phyloP scores from a whole-genome alignment of 2,329 filamentous ascomycete species.

The Cercospora beticola region DNA sequence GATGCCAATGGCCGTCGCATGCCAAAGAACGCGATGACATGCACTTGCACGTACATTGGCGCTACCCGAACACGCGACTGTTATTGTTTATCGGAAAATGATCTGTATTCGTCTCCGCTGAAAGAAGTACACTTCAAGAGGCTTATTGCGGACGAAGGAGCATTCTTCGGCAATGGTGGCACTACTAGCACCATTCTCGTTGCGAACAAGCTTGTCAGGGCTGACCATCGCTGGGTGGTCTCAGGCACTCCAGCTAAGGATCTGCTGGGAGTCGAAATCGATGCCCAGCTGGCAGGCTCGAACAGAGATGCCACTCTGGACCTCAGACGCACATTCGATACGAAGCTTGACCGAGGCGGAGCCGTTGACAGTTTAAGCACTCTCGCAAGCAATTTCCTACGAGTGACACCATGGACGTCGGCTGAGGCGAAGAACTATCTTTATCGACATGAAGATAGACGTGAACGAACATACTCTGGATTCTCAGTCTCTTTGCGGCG shows the following conservation, averaged over 20 bases:
- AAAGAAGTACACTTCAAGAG: slow-evolving; percentile 77
- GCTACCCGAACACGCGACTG: slow-evolving; percentile 47
- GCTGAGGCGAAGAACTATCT: slow-evolving; percentile 64
- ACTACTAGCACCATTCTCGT: slow-evolving; percentile 59
- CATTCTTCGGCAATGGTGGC: slow-evolving; percentile 74
- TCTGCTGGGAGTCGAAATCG: slow-evolving; percentile 71
- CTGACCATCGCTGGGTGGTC: slow-evolving; percentile 81
- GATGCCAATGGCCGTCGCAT: slow-evolving; percentile 47
- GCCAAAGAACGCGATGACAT: slow-evolving; percentile 30
- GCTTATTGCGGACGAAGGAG: slow-evolving; percentile 89
- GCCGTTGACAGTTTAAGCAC: slow-evolving; percentile 61
- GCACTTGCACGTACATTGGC: slow-evolving; percentile 47
- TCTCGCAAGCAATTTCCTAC: slow-evolving; percentile 69
- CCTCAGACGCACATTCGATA: slow-evolving; percentile 43
- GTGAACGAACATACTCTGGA: slow-evolving; percentile 60
- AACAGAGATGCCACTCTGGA: slow-evolving; percentile 36
- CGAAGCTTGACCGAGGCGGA: slow-evolving; percentile 42
- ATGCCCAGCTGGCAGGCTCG: slow-evolving; percentile 40
- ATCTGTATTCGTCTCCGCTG: slow-evolving; percentile 60
- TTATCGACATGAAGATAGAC: slow-evolving; percentile 49
- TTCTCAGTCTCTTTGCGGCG: slow-evolving; percentile 63
- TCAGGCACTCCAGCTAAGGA: slow-evolving; percentile 87
- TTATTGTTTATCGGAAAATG: slow-evolving; percentile 43
- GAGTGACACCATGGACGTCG: slow-evolving; percentile 76
- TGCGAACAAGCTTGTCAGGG: slow-evolving; percentile 52